These are phyloP conservation scores for Artemisia argyi DNA, from an alignment of 129 eudicot genomes.

Conservation along the genomic window DNA sequence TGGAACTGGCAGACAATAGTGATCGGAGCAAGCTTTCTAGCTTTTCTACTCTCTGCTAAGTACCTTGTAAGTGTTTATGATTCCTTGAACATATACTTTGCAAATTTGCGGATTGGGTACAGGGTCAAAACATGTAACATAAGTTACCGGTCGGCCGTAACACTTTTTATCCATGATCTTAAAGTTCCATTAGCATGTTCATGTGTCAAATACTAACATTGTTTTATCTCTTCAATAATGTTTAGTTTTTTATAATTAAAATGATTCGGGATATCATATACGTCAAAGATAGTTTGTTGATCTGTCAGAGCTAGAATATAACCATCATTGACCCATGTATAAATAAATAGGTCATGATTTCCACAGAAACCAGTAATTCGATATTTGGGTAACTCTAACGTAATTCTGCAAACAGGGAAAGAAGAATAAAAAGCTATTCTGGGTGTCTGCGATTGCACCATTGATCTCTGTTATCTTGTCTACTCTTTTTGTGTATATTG, in stretches of 20 bases:
- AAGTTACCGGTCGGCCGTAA: not conserved
- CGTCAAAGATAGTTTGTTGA: too few relatives aligned
- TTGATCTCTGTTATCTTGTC: slow-evolving; percentile 66
- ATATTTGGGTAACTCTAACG: slow-evolving; percentile 2
- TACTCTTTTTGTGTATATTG: slow-evolving; percentile 66
- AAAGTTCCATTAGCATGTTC: not conserved
- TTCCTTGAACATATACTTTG: not conserved
- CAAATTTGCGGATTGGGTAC: too few relatives aligned
- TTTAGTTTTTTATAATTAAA: not conserved
- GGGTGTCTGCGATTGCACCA: slow-evolving; percentile 88
- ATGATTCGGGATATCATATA: not conserved
- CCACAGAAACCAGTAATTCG: not conserved
- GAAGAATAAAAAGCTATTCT: slow-evolving; percentile 72
- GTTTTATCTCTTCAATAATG: not conserved
- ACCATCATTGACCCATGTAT: too few relatives aligned
- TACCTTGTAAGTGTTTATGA: slow-evolving; percentile 56
- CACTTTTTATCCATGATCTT: not conserved
- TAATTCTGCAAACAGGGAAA: slow-evolving; percentile 53
- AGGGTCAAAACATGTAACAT: too few relatives aligned
- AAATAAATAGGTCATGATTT: too few relatives aligned
- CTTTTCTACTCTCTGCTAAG: slow-evolving; percentile 63
- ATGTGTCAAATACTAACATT: not conserved
- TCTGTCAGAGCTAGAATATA: too few relatives aligned
- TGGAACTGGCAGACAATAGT: slow-evolving; percentile 97
- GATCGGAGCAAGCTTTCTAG: slow-evolving; percentile 69